Percentiles rank a stretch among this genome's conserved stretches.
Conservation (phyloP, 1,284 basidiomycete species). For the Hemileia vastatrix region DNA sequence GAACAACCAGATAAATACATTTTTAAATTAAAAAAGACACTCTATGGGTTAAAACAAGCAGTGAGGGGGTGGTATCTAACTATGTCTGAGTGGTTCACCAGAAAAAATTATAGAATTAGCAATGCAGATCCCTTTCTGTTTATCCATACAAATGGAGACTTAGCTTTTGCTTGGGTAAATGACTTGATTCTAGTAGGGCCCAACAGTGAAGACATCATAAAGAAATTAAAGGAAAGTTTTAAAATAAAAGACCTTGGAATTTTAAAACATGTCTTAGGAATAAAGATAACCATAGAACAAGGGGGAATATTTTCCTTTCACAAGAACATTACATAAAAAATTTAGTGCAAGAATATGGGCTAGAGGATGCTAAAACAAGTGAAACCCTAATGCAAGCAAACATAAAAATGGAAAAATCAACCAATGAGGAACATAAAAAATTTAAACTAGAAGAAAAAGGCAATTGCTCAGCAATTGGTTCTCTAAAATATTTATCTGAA, state of each 20-base stretch:
- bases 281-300: conserved; percentile 2
- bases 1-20: neutral
- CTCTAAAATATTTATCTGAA: conserved; percentile 11
- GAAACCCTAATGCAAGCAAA: conserved; percentile 18
- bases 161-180: conserved; percentile 16
- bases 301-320: neutral
- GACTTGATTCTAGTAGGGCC: conserved; percentile 7
- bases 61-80: neutral
- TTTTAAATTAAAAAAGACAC: neutral
- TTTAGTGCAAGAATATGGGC: conserved; percentile 1
- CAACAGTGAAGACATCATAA: neutral
- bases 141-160: neutral
- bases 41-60: neutral
- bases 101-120: neutral
- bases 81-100: neutral
- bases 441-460: neutral
- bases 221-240: conserved; percentile 2
- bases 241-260: conserved; percentile 19
- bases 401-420: conserved; percentile 11
- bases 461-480: conserved; percentile 14
- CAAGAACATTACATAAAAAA: conserved; percentile 5
- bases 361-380: conserved; percentile 8
- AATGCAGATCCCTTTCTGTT: neutral
- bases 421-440: conserved; percentile 3
- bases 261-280: conserved; percentile 10